Base-by-base conservation (phyloP, 2,329 filamentous ascomycete species). In the Fusarium solani-melongenae region DNA sequence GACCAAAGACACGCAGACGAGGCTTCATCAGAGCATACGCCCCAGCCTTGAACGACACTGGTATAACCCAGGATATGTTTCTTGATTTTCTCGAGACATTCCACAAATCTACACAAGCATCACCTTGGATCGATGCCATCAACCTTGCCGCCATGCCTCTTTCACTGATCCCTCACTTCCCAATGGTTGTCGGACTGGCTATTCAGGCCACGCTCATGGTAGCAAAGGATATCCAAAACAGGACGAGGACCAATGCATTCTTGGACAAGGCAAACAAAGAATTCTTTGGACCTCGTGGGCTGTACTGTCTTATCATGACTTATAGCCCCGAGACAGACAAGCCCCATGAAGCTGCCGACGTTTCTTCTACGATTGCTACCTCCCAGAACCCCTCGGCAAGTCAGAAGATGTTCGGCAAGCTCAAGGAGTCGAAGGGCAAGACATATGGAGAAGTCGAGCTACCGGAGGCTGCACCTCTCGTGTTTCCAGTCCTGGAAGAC, bases 11-110 rank as follows among this genome's bases (percentile, higher is more conserved):
- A 34, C 60, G 66, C 24, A 46, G 63, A 9, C 66, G 69, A 29
- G 71, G 69, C 2, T 73, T 73, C 46, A 65, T 70, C 27, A 57
- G 51, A 17, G 71, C 71, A 20, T 73, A 73, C 12, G 69, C 71
- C 6, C 71, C 69, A 2, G 58, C 34, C 24, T 58, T 73, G 17
- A 36, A 71, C 8, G 55, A 49, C 22, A 57, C 55, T 49, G 60
- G 33, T 33, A 71, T 73, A 55, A 27, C 63, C 9, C 66, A 73
- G 38, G 69, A 70, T 24, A 69, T 69, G 71, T 73, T 72, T 24
- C 66, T 72, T 6, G 71, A 71, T 1, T 72, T 73, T 31, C 63
- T 73, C 1, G 51, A 66, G 10, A 62, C 64, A 4, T 72, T 70
- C 14, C 57, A 73, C 31, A 46, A 34, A 4, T 71, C 69, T 1